phyloP scores from a whole-genome alignment of 306 rosid species.

The Rosa multiflora region DNA sequence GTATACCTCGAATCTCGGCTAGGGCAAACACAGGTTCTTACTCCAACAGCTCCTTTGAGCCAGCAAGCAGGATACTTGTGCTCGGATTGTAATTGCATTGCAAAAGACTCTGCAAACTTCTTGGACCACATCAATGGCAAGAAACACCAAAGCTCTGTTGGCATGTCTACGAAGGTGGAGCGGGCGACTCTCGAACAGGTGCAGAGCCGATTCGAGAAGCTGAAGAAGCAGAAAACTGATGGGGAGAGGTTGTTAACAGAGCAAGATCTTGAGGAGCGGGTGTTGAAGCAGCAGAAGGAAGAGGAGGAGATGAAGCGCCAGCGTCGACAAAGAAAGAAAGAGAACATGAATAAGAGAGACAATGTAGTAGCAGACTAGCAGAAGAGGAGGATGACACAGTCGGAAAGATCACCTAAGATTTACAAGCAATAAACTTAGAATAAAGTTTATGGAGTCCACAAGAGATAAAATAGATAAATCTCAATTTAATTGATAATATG shows the following conservation, averaged over 20 bases:
- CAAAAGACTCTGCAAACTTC: not conserved
- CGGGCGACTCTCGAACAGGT: not conserved
- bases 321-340: not conserved
- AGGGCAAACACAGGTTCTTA: constrained; percentile 92
- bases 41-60: constrained; percentile 86
- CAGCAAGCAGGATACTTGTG: constrained; percentile 53
- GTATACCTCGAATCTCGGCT: constrained; percentile 86
- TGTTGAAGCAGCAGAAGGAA: not conserved
- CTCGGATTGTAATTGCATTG: not conserved
- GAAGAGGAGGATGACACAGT: too few species aligned
- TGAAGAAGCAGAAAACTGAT: not conserved
- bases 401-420: too few species aligned
- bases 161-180: not conserved
- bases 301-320: not conserved
- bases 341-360: not conserved
- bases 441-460: too few species aligned
- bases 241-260: not conserved
- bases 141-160: not conserved
- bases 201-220: not conserved
- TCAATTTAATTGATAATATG: too few species aligned
- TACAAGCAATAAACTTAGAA: too few species aligned
- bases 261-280: not conserved
- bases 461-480: too few species aligned
- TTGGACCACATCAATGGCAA: constrained; percentile 6
- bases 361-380: not conserved